Conservation (phyloP, 129 eudicot genomes). For the Escallonia rubra region DNA sequence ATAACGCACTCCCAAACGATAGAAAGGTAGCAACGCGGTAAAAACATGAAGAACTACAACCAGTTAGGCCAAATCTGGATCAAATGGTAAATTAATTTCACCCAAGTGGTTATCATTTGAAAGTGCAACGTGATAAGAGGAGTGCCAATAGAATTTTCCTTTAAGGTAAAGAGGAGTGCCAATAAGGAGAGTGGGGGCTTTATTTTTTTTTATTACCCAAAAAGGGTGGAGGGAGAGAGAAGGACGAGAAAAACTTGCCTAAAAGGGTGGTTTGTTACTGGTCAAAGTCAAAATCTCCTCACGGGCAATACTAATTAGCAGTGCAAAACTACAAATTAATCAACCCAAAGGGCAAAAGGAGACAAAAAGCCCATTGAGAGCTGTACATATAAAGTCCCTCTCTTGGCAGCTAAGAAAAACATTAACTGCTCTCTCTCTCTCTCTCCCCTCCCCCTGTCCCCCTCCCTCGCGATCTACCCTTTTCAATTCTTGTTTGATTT, state of each 20-base stretch:
- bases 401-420: conserved; percentile 29
- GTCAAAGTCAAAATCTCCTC: conserved; percentile 33
- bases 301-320: conserved; percentile 1
- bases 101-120: too few species aligned
- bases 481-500: background rate
- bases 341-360: background rate
- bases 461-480: conserved; percentile 9
- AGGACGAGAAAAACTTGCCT: conserved; percentile 38
- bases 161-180: too few species aligned
- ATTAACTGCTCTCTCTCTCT: too few species aligned
- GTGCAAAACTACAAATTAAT: background rate
- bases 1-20: too few species aligned
- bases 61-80: too few species aligned
- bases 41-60: too few species aligned
- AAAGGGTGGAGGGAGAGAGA: background rate
- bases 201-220: background rate
- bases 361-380: conserved; percentile 6
- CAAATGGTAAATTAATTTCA: too few species aligned
- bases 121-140: too few species aligned
- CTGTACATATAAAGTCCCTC: conserved; percentile 11
- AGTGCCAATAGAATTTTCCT: too few species aligned
- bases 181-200: too few species aligned
- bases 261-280: conserved; percentile 28
- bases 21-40: too few species aligned
- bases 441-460: conserved; percentile 11